Conservation (phyloP, 768 basidiomycete species). For the Aureoboletus auriporus region DNA sequence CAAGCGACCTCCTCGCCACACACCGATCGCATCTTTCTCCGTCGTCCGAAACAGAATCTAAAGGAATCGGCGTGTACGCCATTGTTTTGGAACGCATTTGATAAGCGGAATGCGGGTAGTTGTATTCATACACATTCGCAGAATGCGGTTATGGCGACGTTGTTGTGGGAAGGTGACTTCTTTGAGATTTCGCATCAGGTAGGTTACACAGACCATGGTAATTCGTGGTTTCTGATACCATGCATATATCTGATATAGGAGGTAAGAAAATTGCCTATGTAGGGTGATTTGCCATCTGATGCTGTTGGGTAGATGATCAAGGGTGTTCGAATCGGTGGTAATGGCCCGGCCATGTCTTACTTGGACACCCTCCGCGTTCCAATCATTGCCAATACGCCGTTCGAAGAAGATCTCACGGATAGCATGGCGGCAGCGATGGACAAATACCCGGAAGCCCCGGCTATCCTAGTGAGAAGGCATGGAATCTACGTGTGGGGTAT, state of each 20-base stretch:
- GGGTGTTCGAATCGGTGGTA: conserved; percentile 74
- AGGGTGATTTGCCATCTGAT: background rate
- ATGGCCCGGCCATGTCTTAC: conserved; percentile 73
- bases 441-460: conserved; percentile 75
- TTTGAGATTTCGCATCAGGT: conserved; percentile 86
- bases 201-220: background rate
- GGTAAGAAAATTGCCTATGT: conserved; percentile 19
- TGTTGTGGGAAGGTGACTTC: conserved; percentile 65
- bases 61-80: conserved; percentile 90
- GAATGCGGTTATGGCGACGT: conserved; percentile 83
- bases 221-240: background rate
- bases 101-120: conserved; percentile 70
- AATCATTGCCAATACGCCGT: conserved; percentile 88
- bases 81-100: conserved; percentile 90
- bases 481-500: conserved; percentile 86
- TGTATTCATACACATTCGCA: conserved; percentile 93
- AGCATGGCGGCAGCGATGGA: conserved; percentile 86
- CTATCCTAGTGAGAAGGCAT: conserved; percentile 71
- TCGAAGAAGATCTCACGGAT: conserved; percentile 85
- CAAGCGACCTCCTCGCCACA: conserved; percentile 55
- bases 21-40: conserved; percentile 71
- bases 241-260: conserved; percentile 31
- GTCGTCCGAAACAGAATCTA: conserved; percentile 64
- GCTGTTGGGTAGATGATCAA: conserved; percentile 78
- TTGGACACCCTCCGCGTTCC: conserved; percentile 83